Evolutionary conservation across 768 basidiomycete species (phyloP).

Genomic region (Macrolepiota albuminosa): DNA sequence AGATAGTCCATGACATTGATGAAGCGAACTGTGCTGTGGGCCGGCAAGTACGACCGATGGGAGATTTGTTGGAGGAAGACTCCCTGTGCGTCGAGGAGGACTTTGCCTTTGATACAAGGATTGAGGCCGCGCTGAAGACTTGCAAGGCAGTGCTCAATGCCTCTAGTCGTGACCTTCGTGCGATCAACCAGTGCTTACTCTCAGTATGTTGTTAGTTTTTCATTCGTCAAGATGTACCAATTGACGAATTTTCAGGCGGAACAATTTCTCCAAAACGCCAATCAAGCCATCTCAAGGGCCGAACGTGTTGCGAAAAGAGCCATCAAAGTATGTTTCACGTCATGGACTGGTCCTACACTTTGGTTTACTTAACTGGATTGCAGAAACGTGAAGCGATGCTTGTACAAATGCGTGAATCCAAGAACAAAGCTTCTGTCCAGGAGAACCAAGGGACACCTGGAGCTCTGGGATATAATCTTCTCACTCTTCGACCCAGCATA

Average conservation of each 20-base stretch:
- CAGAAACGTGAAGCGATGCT: conserved; percentile 51
- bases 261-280: conserved; percentile 47
- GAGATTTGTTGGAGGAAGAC: conserved; percentile 2
- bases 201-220: conserved; percentile 34
- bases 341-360: neutral
- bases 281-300: conserved; percentile 51
- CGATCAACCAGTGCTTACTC: conserved; percentile 48
- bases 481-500: conserved; percentile 35
- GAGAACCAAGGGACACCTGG: conserved; percentile 21
- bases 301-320: conserved; percentile 54
- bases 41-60: conserved; percentile 25
- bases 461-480: conserved; percentile 25
- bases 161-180: conserved; percentile 51
- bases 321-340: conserved; percentile 39
- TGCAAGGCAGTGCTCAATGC: conserved; percentile 46
- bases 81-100: conserved; percentile 3
- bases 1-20: conserved; percentile 37
- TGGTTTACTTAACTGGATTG: conserved; percentile 1
- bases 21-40: conserved; percentile 36
- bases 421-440: conserved; percentile 16
- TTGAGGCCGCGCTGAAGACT: conserved; percentile 36
- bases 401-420: conserved; percentile 31
- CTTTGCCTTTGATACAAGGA: conserved; percentile 29
- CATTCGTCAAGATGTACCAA: conserved; percentile 1
- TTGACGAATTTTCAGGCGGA: conserved; percentile 38